Conservation (phyloP, 345 rosid genomes). For the Hibiscus syriacus region DNA sequence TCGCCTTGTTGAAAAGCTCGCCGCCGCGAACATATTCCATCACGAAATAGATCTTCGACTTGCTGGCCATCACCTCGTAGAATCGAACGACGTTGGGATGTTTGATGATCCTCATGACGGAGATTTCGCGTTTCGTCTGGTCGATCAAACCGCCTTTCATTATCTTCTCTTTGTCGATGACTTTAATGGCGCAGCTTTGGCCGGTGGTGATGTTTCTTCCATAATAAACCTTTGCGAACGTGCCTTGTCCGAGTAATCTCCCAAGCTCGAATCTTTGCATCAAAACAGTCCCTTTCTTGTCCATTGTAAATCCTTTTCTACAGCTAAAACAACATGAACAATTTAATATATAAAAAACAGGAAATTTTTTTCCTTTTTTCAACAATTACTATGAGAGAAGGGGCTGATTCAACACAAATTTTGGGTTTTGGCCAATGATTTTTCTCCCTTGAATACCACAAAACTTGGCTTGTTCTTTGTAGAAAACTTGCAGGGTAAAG, state of each 20-base stretch:
- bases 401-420: neutral
- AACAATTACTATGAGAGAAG: too few relatives aligned
- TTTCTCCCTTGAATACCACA: neutral
- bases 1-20: conserved; percentile 55
- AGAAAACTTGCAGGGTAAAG: neutral
- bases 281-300: conserved; percentile 46
- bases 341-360: neutral
- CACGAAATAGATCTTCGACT: conserved; percentile 62
- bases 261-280: conserved; percentile 74
- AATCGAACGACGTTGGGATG: conserved; percentile 73
- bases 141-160: too few relatives aligned
- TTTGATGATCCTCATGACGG: conserved; percentile 68
- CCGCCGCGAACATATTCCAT: conserved; percentile 78
- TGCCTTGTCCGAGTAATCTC: conserved; percentile 71
- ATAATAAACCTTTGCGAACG: conserved; percentile 79
- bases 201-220: conserved; percentile 53
- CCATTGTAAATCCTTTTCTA: conserved; percentile 26
- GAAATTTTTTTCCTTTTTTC: too few relatives aligned
- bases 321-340: neutral
- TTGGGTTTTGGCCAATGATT: neutral
- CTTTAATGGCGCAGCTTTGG: conserved; percentile 62
- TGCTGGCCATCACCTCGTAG: conserved; percentile 88
- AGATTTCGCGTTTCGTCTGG: conserved; percentile 82
- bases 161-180: too few relatives aligned
- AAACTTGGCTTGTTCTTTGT: neutral